phyloP scores from a whole-genome alignment of 176 grass and related monocot species.

The Bothriochloa decipiens region DNA sequence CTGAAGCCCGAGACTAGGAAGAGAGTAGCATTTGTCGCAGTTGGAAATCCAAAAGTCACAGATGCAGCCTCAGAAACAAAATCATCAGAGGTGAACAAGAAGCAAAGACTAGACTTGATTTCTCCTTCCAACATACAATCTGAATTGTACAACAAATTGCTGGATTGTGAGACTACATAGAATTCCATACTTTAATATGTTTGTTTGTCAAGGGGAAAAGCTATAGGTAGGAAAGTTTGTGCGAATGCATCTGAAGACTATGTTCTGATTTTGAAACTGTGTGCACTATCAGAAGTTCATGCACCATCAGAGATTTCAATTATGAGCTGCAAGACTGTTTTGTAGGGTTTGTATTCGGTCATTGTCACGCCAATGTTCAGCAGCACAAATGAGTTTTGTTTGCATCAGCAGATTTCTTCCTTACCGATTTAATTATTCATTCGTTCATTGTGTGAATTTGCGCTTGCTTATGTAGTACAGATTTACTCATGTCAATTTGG shows the following conservation, averaged over 20 bases:
- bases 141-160: constrained; percentile 36
- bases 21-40: constrained; percentile 64
- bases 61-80: constrained; percentile 15
- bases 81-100: constrained; percentile 43
- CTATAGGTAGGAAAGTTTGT: background rate
- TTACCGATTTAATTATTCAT: background rate
- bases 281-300: no score
- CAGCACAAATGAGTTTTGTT: background rate
- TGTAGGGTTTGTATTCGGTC: background rate
- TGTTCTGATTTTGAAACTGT: no score
- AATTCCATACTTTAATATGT: constrained; percentile 34
- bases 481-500: background rate
- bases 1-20: constrained; percentile 42
- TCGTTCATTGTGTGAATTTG: constrained; percentile 8
- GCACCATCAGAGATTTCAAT: no score
- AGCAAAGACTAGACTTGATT: constrained; percentile 44
- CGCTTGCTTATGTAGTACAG: background rate
- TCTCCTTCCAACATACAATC: constrained; percentile 20
- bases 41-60: constrained; percentile 42
- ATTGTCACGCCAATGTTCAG: background rate
- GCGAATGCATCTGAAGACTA: background rate
- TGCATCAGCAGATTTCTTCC: background rate
- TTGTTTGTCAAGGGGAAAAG: background rate
- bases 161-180: constrained; percentile 17
- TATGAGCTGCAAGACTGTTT: no score